A percentile compares a stretch with the other conserved stretches of the same genome.
Conservation (phyloP, 768 basidiomycete genomes). For the Hirschioporus abietinus region DNA sequence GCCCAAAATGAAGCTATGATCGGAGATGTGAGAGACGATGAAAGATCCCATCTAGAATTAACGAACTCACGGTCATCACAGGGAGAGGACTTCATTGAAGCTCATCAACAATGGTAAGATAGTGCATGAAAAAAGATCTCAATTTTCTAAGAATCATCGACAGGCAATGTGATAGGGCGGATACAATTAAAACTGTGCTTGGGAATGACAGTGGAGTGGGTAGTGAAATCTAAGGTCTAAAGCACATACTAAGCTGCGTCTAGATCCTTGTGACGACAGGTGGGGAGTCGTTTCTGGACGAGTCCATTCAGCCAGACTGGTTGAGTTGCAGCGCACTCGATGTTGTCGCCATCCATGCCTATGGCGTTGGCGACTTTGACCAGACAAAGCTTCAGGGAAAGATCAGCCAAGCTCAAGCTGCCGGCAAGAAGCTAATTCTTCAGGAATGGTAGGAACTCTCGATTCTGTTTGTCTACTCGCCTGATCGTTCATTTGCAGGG, state of each 20-base stretch:
- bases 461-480: not conserved
- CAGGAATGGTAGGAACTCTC: slow-evolving; percentile 28
- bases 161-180: slow-evolving; percentile 26
- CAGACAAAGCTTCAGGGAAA: slow-evolving; percentile 20
- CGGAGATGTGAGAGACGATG: slow-evolving; percentile 16
- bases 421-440: slow-evolving; percentile 32
- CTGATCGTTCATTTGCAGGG: slow-evolving; percentile 13
- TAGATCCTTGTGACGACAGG: slow-evolving; percentile 26
- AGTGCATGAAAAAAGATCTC: not conserved
- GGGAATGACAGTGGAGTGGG: slow-evolving; percentile 19
- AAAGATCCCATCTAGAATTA: not conserved
- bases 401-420: slow-evolving; percentile 26
- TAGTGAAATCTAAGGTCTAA: not conserved
- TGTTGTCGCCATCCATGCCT: slow-evolving; percentile 33
- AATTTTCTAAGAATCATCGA: not conserved
- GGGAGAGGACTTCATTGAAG: slow-evolving; percentile 20
- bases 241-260: not conserved
- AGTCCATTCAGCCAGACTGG: slow-evolving; percentile 22
- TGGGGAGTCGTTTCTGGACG: slow-evolving; percentile 24
- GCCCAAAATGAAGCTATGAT: slow-evolving; percentile 30
- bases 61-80: slow-evolving; percentile 4
- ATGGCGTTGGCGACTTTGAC: slow-evolving; percentile 26
- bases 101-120: slow-evolving; percentile 3
- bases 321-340: slow-evolving; percentile 26
- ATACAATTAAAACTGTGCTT: slow-evolving; percentile 20